Percentiles rank a stretch among this genome's conserved stretches.
Conservation (phyloP, 2,329 filamentous ascomycete genomes). For the Chaetomiaceae sp. region DNA sequence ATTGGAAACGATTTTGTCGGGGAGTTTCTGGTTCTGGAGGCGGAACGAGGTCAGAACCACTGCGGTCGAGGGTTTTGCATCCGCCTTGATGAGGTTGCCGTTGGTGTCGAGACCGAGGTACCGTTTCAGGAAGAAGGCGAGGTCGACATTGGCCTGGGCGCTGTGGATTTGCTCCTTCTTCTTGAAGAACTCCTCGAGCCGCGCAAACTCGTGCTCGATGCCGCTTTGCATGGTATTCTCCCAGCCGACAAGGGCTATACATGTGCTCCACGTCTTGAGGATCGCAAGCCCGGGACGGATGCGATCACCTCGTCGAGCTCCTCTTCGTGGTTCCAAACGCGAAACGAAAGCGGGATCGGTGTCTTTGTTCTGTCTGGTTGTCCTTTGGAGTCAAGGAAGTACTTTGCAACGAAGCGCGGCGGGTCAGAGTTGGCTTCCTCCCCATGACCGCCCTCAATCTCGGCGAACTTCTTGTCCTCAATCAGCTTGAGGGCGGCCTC, state of each 20-base stretch:
- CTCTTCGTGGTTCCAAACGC: background rate
- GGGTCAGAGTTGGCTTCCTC: background rate
- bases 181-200: background rate
- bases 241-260: constrained; percentile 10
- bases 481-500: background rate
- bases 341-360: background rate
- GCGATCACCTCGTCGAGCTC: background rate
- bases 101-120: constrained; percentile 1
- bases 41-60: background rate
- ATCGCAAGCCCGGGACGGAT: constrained; percentile 1
- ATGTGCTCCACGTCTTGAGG: background rate
- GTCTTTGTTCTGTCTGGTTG: constrained; percentile 8
- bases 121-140: constrained; percentile 2
- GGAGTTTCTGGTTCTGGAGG: background rate
- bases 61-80: background rate
- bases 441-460: background rate
- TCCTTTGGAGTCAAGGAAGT: constrained; percentile 11
- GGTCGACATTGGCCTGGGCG: constrained; percentile 4
- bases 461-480: background rate
- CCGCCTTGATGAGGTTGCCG: background rate
- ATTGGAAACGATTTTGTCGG: background rate
- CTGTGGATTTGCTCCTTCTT: background rate
- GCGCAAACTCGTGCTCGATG: constrained; percentile 7
- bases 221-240: constrained; percentile 2
- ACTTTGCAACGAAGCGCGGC: constrained; percentile 11